Conservation (phyloP, 371 early-diverging fungal species). For the Lichtheimia hyalospora region DNA sequence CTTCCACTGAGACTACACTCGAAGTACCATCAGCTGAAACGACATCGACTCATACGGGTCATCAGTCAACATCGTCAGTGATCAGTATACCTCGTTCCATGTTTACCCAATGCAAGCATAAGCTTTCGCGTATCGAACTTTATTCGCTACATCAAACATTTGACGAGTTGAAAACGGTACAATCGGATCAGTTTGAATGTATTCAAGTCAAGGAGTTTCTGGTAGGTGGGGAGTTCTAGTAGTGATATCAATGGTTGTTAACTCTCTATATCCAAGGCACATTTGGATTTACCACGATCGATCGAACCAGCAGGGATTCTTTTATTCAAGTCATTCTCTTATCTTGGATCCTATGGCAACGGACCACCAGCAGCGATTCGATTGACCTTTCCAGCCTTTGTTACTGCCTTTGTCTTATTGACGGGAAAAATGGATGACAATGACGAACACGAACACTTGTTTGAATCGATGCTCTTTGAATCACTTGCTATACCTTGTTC, state of each 20-base stretch:
- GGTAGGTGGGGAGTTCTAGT: constrained; percentile 20
- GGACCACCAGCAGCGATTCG: constrained; percentile 19
- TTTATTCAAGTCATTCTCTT: constrained; percentile 48
- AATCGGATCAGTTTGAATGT: constrained; percentile 35
- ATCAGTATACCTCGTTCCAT: not conserved
- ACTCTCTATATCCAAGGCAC: constrained; percentile 22
- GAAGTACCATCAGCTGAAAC: too few relatives aligned
- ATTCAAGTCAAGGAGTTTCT: constrained; percentile 47
- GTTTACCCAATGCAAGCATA: constrained; percentile 9
- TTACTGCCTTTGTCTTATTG: constrained; percentile 41
- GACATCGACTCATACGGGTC: too few relatives aligned
- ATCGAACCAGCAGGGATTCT: constrained; percentile 41
- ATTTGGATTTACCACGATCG: constrained; percentile 32
- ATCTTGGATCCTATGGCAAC: constrained; percentile 41
- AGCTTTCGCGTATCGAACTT: constrained; percentile 29
- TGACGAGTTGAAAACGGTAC: constrained; percentile 29
- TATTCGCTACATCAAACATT: constrained; percentile 33
- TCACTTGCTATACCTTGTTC: constrained; percentile 32
- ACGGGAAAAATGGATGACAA: constrained; percentile 37
- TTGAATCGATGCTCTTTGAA: constrained; percentile 44
- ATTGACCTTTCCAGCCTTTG: constrained; percentile 34
- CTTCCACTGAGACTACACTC: too few relatives aligned
- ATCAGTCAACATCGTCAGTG: too few relatives aligned
- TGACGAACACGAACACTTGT: constrained; percentile 13
- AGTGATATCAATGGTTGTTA: not conserved